phyloP scores from a whole-genome alignment of 176 grass and related monocot genomes.

The Triticum dicoccoides region DNA sequence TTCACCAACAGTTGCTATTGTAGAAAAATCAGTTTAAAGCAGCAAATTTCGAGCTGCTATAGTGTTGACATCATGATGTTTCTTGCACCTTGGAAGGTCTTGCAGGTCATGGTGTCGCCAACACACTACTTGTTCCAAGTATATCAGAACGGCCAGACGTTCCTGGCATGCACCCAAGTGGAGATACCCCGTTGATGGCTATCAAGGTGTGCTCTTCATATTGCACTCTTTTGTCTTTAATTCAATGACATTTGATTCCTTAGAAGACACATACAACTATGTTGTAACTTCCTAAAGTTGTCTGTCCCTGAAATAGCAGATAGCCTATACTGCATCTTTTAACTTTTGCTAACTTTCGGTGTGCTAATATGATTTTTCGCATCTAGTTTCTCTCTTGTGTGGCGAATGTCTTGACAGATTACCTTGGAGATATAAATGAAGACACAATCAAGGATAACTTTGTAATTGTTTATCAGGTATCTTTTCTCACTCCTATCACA shows the following conservation, averaged over 20 bases:
- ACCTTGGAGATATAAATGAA: slow-evolving; percentile 79
- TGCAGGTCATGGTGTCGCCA: slow-evolving; percentile 77
- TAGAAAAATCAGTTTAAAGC: neutral
- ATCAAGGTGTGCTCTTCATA: slow-evolving; percentile 50
- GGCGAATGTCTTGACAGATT: slow-evolving; percentile 74
- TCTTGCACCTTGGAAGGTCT: slow-evolving; percentile 36
- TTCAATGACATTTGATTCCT: neutral
- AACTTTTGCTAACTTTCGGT: neutral
- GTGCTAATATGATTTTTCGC: slow-evolving; percentile 8
- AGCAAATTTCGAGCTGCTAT: neutral
- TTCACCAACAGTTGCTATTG: neutral
- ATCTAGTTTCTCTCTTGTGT: slow-evolving; percentile 76
- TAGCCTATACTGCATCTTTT: neutral
- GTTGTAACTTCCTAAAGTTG: neutral
- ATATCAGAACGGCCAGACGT: slow-evolving; percentile 55
- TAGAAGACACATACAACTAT: neutral
- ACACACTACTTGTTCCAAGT: slow-evolving; percentile 90
- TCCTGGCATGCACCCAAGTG: slow-evolving; percentile 79
- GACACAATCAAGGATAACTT: slow-evolving; percentile 94
- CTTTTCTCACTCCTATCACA: neutral
- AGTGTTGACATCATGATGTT: neutral
- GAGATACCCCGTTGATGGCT: slow-evolving; percentile 85
- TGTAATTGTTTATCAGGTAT: slow-evolving; percentile 88
- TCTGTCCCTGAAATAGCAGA: neutral
- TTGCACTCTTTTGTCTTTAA: neutral